phyloP scores from a whole-genome alignment of 495 filamentous ascomycete genomes.

The Tuber borchii region DNA sequence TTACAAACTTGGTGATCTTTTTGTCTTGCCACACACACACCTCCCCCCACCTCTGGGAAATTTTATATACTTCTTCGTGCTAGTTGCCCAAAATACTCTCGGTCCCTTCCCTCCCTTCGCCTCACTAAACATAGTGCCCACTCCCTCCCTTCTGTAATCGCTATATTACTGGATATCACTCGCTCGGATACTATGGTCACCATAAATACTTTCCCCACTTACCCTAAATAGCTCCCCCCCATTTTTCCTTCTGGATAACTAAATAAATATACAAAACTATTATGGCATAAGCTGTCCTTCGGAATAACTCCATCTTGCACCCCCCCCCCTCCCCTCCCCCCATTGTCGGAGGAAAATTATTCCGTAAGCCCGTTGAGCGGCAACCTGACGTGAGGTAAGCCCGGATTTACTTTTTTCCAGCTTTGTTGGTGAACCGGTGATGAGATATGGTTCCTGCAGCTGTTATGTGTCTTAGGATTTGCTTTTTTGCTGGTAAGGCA shows the following conservation, averaged over 20 bases:
- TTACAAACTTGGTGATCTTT: too few species aligned
- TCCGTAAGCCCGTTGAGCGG: neutral
- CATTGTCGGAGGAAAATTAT: neutral
- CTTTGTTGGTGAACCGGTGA: neutral
- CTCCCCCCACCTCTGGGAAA: too few species aligned
- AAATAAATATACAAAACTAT: neutral
- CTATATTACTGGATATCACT: neutral
- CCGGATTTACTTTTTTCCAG: constrained; percentile 2
- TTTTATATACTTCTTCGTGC: too few species aligned
- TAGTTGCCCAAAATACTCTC: too few species aligned
- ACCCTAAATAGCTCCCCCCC: too few species aligned
- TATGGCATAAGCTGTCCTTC: neutral
- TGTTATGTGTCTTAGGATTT: neutral
- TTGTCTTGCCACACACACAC: too few species aligned
- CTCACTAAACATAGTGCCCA: too few species aligned
- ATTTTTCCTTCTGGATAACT: too few species aligned
- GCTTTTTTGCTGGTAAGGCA: neutral
- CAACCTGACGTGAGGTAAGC: neutral
- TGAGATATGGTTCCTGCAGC: neutral
- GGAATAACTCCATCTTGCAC: neutral
- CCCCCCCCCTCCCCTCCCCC: neutral
- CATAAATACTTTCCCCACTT: neutral
- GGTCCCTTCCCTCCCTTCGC: too few species aligned
- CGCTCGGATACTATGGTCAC: neutral
- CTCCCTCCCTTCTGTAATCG: too few species aligned